Percentiles rank a stretch among this genome's conserved stretches.
phyloP scores from a whole-genome alignment of 495 filamentous ascomycete species.

The Ascobolus immersus region DNA sequence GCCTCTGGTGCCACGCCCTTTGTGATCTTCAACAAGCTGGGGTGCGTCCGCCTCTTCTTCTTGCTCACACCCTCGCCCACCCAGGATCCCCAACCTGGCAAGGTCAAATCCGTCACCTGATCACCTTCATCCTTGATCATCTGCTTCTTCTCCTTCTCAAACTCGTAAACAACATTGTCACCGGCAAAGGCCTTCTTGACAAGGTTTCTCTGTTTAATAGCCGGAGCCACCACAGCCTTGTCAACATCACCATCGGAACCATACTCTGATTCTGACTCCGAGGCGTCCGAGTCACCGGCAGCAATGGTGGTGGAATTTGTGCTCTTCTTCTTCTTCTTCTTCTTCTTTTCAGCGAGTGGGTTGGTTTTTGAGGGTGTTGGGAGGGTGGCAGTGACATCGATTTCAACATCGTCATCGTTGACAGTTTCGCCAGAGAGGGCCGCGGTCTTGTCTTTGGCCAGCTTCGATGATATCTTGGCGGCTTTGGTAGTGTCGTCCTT shows the following conservation, averaged over 20 bases:
- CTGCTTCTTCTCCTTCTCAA: slow-evolving; percentile 55
- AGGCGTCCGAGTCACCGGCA: too few relatives aligned
- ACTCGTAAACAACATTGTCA: slow-evolving; percentile 63
- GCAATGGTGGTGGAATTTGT: too few relatives aligned
- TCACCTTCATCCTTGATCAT: slow-evolving; percentile 56
- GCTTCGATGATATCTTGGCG: slow-evolving; percentile 11
- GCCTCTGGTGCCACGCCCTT: slow-evolving; percentile 53
- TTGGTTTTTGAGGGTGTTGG: slow-evolving; percentile 3
- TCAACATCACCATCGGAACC: too few relatives aligned
- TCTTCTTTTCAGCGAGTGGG: too few relatives aligned
- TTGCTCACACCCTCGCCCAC: slow-evolving; percentile 50
- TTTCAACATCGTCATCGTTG: slow-evolving; percentile 13
- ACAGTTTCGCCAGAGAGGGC: slow-evolving; percentile 11
- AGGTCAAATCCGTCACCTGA: slow-evolving; percentile 54
- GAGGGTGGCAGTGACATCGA: slow-evolving; percentile 8
- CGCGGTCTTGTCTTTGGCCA: slow-evolving; percentile 12
- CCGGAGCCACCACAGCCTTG: slow-evolving; percentile 35
- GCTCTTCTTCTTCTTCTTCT: too few relatives aligned
- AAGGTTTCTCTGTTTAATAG: slow-evolving; percentile 54
- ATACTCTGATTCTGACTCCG: too few relatives aligned
- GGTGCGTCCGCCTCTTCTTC: slow-evolving; percentile 31
- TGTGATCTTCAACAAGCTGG: slow-evolving; percentile 33
- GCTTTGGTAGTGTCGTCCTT: slow-evolving; percentile 8
- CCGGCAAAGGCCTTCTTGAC: slow-evolving; percentile 71
- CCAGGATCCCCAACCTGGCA: slow-evolving; percentile 88